These are phyloP conservation scores for Colletotrichum theobromicola DNA, from an alignment of 2,329 filamentous ascomycete species.

Conservation along the genomic window DNA sequence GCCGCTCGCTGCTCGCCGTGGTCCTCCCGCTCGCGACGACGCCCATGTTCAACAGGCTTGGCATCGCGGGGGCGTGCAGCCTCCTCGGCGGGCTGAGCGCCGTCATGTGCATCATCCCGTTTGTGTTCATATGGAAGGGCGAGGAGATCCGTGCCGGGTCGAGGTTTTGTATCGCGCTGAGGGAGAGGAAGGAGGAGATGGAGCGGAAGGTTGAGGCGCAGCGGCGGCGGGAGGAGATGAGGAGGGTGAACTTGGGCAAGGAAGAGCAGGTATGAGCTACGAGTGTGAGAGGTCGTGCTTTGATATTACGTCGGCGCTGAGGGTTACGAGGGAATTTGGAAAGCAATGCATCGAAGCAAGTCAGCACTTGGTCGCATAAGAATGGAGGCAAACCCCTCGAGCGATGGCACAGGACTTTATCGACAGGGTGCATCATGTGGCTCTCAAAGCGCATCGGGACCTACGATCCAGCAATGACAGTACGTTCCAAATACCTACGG, in stretches of 20 bases:
- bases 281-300: neutral
- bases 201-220: constrained; percentile 43
- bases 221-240: constrained; percentile 27
- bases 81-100: constrained; percentile 55
- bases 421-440: neutral
- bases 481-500: neutral
- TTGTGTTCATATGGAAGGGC: constrained; percentile 60
- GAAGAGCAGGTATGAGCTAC: neutral
- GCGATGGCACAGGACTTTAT: neutral
- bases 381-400: neutral
- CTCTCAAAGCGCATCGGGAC: neutral
- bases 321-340: neutral
- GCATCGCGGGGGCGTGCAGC: constrained; percentile 56
- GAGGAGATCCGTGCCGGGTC: constrained; percentile 60
- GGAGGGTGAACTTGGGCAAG: neutral
- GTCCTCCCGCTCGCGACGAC: constrained; percentile 62
- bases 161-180: constrained; percentile 66
- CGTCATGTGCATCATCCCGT: constrained; percentile 56
- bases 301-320: neutral
- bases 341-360: neutral
- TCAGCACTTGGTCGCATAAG: neutral
- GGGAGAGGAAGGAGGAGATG: constrained; percentile 54
- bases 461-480: neutral
- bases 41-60: constrained; percentile 53
- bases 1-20: constrained; percentile 23